Evolutionary conservation across 495 filamentous ascomycete species (phyloP).

Genomic region (Podospora australis): DNA sequence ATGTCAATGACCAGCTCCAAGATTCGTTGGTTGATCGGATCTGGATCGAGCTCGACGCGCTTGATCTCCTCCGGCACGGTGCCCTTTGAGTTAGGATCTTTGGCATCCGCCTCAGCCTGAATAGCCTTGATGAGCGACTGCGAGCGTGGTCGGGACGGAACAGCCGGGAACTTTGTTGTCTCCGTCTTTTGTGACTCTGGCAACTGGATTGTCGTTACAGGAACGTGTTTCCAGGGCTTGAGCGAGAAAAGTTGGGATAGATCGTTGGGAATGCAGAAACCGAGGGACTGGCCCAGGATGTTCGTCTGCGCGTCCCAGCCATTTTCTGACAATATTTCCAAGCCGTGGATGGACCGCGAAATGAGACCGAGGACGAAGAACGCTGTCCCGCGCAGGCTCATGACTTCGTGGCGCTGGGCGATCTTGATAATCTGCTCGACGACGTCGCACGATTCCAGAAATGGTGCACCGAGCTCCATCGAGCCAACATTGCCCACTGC

Average conservation of each 20-base stretch:
- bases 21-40: constrained; percentile 65
- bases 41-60: constrained; percentile 48
- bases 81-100: constrained; percentile 2
- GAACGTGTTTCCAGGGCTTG: constrained; percentile 41
- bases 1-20: constrained; percentile 75
- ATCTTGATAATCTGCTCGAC: constrained; percentile 79
- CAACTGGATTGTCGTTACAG: constrained; percentile 35
- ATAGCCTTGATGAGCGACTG: constrained; percentile 27
- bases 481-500: constrained; percentile 96
- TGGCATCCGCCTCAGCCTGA: constrained; percentile 29
- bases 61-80: constrained; percentile 11
- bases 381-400: constrained; percentile 89
- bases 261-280: constrained; percentile 76
- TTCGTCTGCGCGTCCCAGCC: constrained; percentile 93
- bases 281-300: constrained; percentile 71
- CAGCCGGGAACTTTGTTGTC: constrained; percentile 22
- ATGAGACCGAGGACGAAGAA: constrained; percentile 94
- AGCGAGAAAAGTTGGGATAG: constrained; percentile 69
- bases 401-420: constrained; percentile 76
- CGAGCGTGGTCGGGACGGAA: constrained; percentile 28
- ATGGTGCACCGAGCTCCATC: constrained; percentile 94
- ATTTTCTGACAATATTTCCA: constrained; percentile 76
- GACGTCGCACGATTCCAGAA: constrained; percentile 81
- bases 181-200: constrained; percentile 40
- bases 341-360: constrained; percentile 83